Evolutionary conservation across 2,329 filamentous ascomycete genomes (phyloP).

Genomic region (Mycosphaerella sp.): DNA sequence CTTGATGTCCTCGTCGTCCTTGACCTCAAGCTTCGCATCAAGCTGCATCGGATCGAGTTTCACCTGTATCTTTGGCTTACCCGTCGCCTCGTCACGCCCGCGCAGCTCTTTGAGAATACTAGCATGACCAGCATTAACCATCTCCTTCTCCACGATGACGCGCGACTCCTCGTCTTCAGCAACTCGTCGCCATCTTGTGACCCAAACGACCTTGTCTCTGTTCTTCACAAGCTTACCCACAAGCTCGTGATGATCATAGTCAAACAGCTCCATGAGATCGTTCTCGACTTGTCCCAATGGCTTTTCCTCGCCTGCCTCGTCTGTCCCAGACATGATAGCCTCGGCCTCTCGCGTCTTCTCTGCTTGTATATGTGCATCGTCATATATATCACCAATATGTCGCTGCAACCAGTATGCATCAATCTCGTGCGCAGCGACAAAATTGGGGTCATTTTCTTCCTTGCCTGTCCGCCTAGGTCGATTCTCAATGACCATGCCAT

Average conservation of each 20-base stretch:
- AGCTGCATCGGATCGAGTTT: conserved; percentile 83
- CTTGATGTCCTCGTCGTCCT: conserved; percentile 50
- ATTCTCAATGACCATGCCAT: conserved; percentile 79
- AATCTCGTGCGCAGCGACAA: conserved; percentile 78
- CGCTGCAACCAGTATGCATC: conserved; percentile 97
- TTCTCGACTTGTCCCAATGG: conserved; percentile 91
- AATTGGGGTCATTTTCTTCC: conserved; percentile 49
- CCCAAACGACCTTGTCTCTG: conserved; percentile 91
- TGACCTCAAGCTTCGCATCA: conserved; percentile 42
- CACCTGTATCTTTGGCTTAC: conserved; percentile 65
- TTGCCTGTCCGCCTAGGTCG: conserved; percentile 46
- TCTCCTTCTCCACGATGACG: conserved; percentile 76
- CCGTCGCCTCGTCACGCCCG: conserved; percentile 59
- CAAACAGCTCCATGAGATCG: conserved; percentile 95
- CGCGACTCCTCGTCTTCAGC: conserved; percentile 70
- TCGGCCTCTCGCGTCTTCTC: conserved; percentile 85
- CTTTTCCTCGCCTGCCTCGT: conserved; percentile 71
- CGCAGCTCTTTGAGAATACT: conserved; percentile 82
- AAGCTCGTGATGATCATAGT: conserved; percentile 91
- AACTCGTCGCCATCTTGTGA: conserved; percentile 76
- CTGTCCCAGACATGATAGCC: conserved; percentile 68
- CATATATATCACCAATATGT: conserved; percentile 80
- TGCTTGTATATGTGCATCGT: conserved; percentile 86
- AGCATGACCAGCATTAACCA: conserved; percentile 80
- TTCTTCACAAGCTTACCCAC: conserved; percentile 89